These are phyloP conservation scores for Zoysia pacifica DNA, from an alignment of 176 grass and related monocot species.

Conservation along the genomic window DNA sequence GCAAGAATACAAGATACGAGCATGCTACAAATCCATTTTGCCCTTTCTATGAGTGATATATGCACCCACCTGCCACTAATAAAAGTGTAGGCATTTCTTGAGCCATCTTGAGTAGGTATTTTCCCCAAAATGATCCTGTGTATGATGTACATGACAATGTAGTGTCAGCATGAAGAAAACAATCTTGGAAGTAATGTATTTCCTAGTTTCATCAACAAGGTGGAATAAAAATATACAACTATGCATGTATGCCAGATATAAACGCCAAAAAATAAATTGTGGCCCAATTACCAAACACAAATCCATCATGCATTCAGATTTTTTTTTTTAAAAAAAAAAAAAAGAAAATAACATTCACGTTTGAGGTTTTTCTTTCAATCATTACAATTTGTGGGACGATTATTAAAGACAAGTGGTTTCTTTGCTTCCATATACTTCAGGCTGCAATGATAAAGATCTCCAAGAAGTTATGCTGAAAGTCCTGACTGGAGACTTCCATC, in stretches of 20 bases:
- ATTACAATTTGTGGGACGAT: too few species aligned
- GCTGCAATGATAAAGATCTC: too few species aligned
- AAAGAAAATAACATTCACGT: background rate
- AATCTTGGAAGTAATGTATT: background rate
- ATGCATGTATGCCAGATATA: background rate
- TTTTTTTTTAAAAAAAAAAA: background rate
- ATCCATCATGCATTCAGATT: slow-evolving; percentile 3
- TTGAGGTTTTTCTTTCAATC: too few species aligned
- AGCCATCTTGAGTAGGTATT: slow-evolving; percentile 85
- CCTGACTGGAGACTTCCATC: background rate
- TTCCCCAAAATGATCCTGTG: slow-evolving; percentile 92
- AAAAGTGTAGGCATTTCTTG: slow-evolving; percentile 81
- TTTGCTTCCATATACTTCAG: too few species aligned
- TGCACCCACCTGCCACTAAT: slow-evolving; percentile 80
- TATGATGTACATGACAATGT: slow-evolving; percentile 46
- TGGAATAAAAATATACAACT: slow-evolving; percentile 16
- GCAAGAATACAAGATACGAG: slow-evolving; percentile 12
- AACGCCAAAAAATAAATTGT: too few species aligned
- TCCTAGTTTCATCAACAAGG: slow-evolving; percentile 18
- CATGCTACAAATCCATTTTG: slow-evolving; percentile 38
- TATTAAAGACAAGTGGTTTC: too few species aligned
- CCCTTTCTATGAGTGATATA: slow-evolving; percentile 12
- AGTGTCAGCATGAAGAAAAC: too few species aligned
- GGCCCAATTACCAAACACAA: slow-evolving; percentile 10
- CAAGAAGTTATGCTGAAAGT: background rate